A percentile compares a stretch with the other conserved stretches of the same genome.
Conservation (phyloP, 768 basidiomycete species). For the Trametes sanguinea region DNA sequence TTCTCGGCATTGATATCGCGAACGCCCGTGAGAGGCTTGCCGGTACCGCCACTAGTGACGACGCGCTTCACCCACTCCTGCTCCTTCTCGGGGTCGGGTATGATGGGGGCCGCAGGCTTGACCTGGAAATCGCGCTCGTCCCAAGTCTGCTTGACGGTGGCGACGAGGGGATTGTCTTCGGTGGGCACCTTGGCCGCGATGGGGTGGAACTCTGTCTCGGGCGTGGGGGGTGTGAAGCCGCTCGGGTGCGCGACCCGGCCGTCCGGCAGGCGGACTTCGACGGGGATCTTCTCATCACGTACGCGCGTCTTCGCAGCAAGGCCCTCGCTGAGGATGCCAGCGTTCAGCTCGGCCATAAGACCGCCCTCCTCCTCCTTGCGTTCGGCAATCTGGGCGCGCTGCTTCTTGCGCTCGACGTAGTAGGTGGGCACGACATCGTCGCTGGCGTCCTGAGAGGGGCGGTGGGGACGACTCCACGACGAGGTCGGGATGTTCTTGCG, state of each 20-base stretch:
- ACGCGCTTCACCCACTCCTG: conserved; percentile 19
- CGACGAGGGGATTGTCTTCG: conserved; percentile 25
- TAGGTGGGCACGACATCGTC: conserved; percentile 33
- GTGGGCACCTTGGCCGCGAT: conserved; percentile 26
- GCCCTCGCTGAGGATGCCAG: conserved; percentile 33
- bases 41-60: conserved; percentile 1
- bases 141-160: conserved; percentile 30
- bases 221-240: conserved; percentile 47
- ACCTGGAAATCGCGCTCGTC: conserved; percentile 27
- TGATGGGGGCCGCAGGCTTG: conserved; percentile 2
- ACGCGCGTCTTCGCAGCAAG: conserved; percentile 30
- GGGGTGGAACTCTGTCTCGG: conserved; percentile 39
- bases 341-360: conserved; percentile 33
- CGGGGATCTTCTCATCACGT: conserved; percentile 43
- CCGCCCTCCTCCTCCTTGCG: conserved; percentile 33
- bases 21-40: conserved; percentile 6
- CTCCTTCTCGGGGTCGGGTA: conserved; percentile 13
- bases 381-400: conserved; percentile 29
- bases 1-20: conserved; percentile 6
- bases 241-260: conserved; percentile 44
- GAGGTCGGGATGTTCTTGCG: conserved; percentile 27
- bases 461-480: conserved; percentile 29
- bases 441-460: conserved; percentile 31
- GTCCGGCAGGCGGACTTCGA: conserved; percentile 41
- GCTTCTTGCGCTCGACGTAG: conserved; percentile 33